phyloP scores from a whole-genome alignment of 169 alveolate genomes.

The Plasmodium gaboni region DNA sequence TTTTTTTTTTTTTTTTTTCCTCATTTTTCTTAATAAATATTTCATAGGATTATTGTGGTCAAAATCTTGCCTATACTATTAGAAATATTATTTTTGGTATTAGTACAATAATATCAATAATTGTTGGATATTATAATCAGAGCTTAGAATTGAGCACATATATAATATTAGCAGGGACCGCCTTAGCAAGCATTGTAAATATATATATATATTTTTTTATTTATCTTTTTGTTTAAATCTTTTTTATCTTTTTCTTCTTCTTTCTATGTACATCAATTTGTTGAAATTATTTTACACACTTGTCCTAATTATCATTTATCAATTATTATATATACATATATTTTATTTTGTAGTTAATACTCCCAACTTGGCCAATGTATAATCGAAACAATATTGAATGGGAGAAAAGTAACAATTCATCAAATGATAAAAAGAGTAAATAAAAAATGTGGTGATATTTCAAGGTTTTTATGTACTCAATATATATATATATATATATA shows the following conservation, averaged over 20 bases:
- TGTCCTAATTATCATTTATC: no score
- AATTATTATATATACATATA: neutral
- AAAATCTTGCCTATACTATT: slow-evolving; percentile 53
- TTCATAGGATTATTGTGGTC: slow-evolving; percentile 57
- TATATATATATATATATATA: neutral
- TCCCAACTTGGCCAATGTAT: slow-evolving; percentile 76
- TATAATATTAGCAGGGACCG: slow-evolving; percentile 50
- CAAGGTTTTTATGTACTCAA: neutral
- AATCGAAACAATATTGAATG: slow-evolving; percentile 43
- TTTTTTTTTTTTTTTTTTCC: neutral
- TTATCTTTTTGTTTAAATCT: neutral
- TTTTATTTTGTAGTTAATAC: slow-evolving; percentile 19
- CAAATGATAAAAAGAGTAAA: slow-evolving; percentile 25
- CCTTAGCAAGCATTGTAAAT: slow-evolving; percentile 33
- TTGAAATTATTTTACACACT: no score
- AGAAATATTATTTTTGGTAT: slow-evolving; percentile 45
- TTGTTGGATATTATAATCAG: slow-evolving; percentile 44
- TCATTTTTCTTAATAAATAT: no score
- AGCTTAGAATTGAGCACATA: slow-evolving; percentile 53
- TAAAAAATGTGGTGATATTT: neutral
- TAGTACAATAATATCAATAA: slow-evolving; percentile 37
- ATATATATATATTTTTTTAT: neutral
- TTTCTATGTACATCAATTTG: neutral
- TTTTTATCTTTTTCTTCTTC: neutral
- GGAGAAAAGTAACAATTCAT: slow-evolving; percentile 10